phyloP scores from a whole-genome alignment of 2,329 filamentous ascomycete genomes.

The Trichoderma koningii region DNA sequence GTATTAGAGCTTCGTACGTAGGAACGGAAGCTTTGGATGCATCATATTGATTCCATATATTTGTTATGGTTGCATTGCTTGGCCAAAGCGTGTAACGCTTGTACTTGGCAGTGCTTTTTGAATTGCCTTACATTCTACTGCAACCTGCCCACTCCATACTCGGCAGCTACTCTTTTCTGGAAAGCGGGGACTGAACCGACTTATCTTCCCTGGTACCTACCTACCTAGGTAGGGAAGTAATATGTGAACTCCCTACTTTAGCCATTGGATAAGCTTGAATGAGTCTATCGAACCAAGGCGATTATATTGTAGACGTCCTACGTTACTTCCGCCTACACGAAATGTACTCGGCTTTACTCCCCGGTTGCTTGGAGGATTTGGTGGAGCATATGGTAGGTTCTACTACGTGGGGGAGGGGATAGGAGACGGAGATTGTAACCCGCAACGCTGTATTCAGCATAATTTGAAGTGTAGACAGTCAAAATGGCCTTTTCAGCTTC shows the following conservation, averaged over 20 bases:
- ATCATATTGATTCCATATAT: not conserved
- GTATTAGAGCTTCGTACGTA: no score
- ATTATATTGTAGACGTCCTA: conserved; percentile 21
- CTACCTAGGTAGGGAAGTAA: not conserved
- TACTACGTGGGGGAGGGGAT: not conserved
- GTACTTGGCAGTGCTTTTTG: not conserved
- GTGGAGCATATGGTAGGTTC: not conserved
- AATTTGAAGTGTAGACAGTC: no score
- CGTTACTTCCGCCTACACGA: conserved; percentile 26
- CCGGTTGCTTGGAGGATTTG: not conserved
- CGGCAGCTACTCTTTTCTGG: conserved; percentile 3
- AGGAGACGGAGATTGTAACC: no score
- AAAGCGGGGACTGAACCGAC: conserved; percentile 11
- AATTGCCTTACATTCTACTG: not conserved
- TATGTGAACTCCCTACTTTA: conserved; percentile 15
- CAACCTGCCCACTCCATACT: conserved; percentile 20
- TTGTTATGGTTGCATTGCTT: conserved; percentile 22
- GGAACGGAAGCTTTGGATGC: not conserved
- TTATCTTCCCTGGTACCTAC: not conserved
- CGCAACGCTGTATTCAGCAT: no score
- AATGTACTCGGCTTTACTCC: not conserved
- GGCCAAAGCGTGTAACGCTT: conserved; percentile 18
- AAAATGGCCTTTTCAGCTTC: no score
- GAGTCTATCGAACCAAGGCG: not conserved
- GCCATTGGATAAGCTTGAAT: not conserved